These are phyloP conservation scores for Populus tomentosa DNA, from an alignment of 441 rosid genomes.

Conservation along the genomic window DNA sequence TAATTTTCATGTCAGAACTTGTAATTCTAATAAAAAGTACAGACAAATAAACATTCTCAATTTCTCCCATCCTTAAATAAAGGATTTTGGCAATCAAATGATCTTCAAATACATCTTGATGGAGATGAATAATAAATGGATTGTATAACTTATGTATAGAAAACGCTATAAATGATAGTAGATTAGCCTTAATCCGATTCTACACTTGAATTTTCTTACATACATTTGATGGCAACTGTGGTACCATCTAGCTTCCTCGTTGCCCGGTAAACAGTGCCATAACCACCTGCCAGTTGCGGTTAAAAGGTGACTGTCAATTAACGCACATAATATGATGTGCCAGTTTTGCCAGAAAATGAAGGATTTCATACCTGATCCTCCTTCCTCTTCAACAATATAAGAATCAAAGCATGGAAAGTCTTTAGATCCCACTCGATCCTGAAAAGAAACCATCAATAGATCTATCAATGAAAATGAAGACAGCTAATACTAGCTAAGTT, in stretches of 20 bases:
- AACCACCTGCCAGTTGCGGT: conserved; percentile 66
- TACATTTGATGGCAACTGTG: conserved; percentile 88
- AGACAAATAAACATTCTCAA: background rate
- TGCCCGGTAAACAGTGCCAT: conserved; percentile 88
- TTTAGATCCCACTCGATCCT: conserved; percentile 54
- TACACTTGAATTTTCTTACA: conserved; percentile 16
- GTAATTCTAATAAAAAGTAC: background rate
- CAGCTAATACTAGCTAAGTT: background rate
- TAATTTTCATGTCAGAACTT: background rate
- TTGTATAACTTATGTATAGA: background rate
- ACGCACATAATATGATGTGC: conserved; percentile 1
- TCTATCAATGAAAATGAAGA: conserved; percentile 1
- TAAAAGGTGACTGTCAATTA: conserved; percentile 16
- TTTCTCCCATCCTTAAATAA: background rate
- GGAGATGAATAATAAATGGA: background rate
- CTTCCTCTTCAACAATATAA: conserved; percentile 59
- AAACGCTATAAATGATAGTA: background rate
- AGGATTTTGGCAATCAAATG: background rate
- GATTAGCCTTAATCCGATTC: background rate
- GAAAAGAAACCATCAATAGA: conserved; percentile 23
- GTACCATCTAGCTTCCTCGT: conserved; percentile 61
- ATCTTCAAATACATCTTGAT: background rate
- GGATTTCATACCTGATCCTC: conserved; percentile 74
- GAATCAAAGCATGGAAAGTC: conserved; percentile 66
- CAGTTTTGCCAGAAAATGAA: conserved; percentile 1